Evolutionary conservation across 768 basidiomycete genomes (phyloP).

Genomic region (Tylopilus sp.): DNA sequence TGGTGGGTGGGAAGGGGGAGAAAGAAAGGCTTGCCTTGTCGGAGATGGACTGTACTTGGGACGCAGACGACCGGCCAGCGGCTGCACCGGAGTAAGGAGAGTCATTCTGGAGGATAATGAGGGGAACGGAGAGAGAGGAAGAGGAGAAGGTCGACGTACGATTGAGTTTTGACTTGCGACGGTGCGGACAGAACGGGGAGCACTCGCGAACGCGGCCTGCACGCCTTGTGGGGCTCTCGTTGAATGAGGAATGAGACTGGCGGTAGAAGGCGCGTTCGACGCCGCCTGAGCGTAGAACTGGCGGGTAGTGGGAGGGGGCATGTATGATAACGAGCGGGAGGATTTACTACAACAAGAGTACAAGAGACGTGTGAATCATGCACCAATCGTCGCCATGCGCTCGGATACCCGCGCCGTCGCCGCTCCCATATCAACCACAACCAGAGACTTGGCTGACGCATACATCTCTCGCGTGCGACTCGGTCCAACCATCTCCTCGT

Average conservation of each 20-base stretch:
- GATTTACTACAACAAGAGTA: background rate
- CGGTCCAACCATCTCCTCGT: slow-evolving; percentile 18
- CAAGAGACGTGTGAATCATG: background rate
- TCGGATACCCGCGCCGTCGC: slow-evolving; percentile 47
- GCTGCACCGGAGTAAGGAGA: slow-evolving; percentile 37
- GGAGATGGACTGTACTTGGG: slow-evolving; percentile 45
- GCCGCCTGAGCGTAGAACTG: slow-evolving; percentile 39
- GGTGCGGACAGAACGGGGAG: slow-evolving; percentile 35
- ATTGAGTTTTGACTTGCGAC: slow-evolving; percentile 39
- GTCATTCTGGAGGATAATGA: slow-evolving; percentile 31
- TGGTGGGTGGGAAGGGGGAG: background rate
- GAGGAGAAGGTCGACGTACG: slow-evolving; percentile 29
- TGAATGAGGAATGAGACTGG: slow-evolving; percentile 42
- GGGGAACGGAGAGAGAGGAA: background rate
- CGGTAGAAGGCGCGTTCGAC: slow-evolving; percentile 46
- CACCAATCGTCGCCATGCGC: slow-evolving; percentile 41
- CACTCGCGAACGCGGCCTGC: slow-evolving; percentile 43
- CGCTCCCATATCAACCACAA: slow-evolving; percentile 36
- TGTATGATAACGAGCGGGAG: slow-evolving; percentile 17
- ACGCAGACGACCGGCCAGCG: slow-evolving; percentile 27
- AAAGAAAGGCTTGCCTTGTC: slow-evolving; percentile 46
- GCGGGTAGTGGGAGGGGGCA: slow-evolving; percentile 35
- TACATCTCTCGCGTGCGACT: slow-evolving; percentile 40
- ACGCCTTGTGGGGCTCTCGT: slow-evolving; percentile 30
- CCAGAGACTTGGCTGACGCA: slow-evolving; percentile 36